Conservation (phyloP, 768 basidiomycete genomes). For the Auricularia cornea region DNA sequence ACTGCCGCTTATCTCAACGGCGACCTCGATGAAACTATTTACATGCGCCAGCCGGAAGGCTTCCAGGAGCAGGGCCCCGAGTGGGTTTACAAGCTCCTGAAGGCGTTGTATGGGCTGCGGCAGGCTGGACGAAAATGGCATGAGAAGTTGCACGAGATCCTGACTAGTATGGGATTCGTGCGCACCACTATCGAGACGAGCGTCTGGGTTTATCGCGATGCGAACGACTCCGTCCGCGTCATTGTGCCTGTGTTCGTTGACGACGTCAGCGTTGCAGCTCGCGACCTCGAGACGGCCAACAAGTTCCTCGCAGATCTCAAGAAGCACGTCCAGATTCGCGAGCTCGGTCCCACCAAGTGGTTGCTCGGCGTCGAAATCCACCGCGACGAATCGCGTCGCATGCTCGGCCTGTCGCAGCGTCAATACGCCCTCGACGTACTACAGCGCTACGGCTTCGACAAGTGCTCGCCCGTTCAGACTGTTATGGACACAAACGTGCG, state of each 20-base stretch:
- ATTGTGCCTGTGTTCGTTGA: conserved; percentile 25
- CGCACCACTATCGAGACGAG: conserved; percentile 18
- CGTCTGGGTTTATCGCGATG: conserved; percentile 19
- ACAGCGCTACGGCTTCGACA: conserved; percentile 4
- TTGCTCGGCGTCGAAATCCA: conserved; percentile 10
- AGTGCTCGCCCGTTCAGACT: conserved; percentile 6
- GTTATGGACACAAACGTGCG: conserved; percentile 4
- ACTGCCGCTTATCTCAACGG: no score
- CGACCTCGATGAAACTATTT: conserved; percentile 14
- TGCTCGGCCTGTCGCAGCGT: conserved; percentile 6
- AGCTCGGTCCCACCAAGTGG: not conserved
- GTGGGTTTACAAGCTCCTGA: conserved; percentile 13
- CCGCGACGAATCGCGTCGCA: not conserved
- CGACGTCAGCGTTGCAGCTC: no score
- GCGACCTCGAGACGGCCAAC: no score
- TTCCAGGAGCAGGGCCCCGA: conserved; percentile 12
- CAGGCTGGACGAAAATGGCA: no score
- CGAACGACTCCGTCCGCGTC: conserved; percentile 15
- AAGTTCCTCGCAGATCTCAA: not conserved
- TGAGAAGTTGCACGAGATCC: conserved; percentile 19
- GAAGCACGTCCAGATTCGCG: conserved; percentile 1
- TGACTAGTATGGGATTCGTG: conserved; percentile 13
- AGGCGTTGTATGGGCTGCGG: conserved; percentile 20
- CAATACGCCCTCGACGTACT: conserved; percentile 8
- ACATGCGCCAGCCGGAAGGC: conserved; percentile 24